Evolutionary conservation across 2,329 filamentous ascomycete species (phyloP), one percentile per base, ranked within the genome.

Genomic region (Calcarisporium arbuscula): DNA sequence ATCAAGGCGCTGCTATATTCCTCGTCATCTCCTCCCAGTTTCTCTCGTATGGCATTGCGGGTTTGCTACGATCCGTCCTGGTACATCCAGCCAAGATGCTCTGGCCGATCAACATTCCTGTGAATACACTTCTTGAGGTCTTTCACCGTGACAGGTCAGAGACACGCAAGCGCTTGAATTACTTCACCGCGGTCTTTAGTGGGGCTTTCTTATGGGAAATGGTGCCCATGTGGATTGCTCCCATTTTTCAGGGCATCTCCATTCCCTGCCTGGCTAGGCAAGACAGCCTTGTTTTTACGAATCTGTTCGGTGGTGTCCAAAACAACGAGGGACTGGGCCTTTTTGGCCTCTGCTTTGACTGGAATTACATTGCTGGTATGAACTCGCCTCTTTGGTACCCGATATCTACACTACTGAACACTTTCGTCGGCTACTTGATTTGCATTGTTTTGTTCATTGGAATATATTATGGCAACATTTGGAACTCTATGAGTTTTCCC

Each of bases 11-110:
- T 1, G 58, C 58, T 8, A 60, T 72, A 32, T 64, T 73, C 41
- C 44, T 69, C 20, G 53, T 60, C 1, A 45, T 73, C 8, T 67
- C 68, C 0, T 69, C 67, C 3, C 68, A 71, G 30, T 50, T 67
- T 8, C 54, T 72, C 14, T 68, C 68, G 0, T 73, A 67, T 26
- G 69, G 67, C 19, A 49, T 73, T 27, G 62, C 64, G 5, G 69
- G 69, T 10, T 38, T 72, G 16, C 47, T 72, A 44, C 58, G 70
- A 10, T 54, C 59, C 15, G 54, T 64, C 4, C 46, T 70, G 8
- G 57, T 72, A 1, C 64, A 65, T 39, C 67, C 68, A 1, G 68
- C 64, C 12, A 65, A 65, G 37, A 68, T 72, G 53, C 11, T 54
- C 0, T 51, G 44, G 18, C 47, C 50, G 1, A 22, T 31, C 23